phyloP scores from a whole-genome alignment of 306 rosid genomes.

The Carpinus viminea region DNA sequence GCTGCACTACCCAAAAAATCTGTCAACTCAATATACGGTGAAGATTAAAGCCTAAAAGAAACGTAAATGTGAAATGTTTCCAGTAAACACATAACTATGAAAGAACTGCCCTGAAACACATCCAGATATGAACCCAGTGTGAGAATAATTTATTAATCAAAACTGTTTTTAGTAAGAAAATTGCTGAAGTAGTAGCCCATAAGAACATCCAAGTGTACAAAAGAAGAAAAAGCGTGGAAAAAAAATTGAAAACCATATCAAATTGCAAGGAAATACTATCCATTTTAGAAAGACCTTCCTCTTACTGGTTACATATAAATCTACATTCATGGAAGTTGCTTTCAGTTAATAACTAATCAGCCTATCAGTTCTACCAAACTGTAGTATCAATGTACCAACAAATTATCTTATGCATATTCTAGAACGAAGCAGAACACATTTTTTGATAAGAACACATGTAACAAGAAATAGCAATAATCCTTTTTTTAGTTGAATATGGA shows the following conservation, averaged over 20 bases:
- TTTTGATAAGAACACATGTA: too few species aligned
- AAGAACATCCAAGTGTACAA: neutral
- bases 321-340: neutral
- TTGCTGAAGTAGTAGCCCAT: neutral
- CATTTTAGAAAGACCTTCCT: neutral
- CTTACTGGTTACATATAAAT: neutral
- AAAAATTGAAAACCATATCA: neutral
- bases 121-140: neutral
- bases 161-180: neutral
- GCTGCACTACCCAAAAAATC: conserved; percentile 54
- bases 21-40: conserved; percentile 30
- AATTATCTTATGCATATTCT: too few species aligned
- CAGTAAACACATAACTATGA: neutral
- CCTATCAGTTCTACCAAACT: too few species aligned
- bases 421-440: too few species aligned
- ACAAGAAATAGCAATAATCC: too few species aligned
- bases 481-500: neutral
- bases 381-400: too few species aligned
- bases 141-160: neutral
- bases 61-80: conserved; percentile 6
- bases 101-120: too few species aligned
- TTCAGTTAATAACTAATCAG: too few species aligned
- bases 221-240: neutral
- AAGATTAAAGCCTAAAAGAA: conserved; percentile 20
- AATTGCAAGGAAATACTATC: neutral